Percentiles rank a stretch among this genome's conserved stretches.
Evolutionary conservation across 768 basidiomycete genomes (phyloP).

Genomic region (Pleurotus citrinopileatus): DNA sequence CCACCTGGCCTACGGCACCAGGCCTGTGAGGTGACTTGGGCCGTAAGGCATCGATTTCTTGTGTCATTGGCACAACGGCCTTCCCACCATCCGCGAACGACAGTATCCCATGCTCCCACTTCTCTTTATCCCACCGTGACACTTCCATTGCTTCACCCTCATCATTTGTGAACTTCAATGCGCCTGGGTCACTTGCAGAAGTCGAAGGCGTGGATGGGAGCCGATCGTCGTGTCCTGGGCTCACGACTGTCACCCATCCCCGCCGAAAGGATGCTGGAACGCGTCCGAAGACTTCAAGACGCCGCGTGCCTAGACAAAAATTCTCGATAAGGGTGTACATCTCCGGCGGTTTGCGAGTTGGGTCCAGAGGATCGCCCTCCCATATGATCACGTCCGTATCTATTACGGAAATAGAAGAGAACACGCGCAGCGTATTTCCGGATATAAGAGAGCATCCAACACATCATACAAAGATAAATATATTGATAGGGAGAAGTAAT

Average conservation of each 20-base stretch:
- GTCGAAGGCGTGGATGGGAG: constrained; percentile 32
- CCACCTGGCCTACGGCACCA: constrained; percentile 23
- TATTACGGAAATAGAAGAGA: constrained; percentile 23
- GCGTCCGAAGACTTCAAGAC: constrained; percentile 87
- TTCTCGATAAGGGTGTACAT: constrained; percentile 96
- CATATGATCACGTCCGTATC: constrained; percentile 97
- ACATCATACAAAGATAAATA: no score
- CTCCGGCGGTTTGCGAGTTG: constrained; percentile 88
- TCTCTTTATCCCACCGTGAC: constrained; percentile 56
- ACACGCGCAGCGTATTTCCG: not conserved
- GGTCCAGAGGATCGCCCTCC: constrained; percentile 88
- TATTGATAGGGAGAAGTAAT: constrained; percentile 11
- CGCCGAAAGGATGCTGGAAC: constrained; percentile 64
- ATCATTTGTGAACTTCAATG: constrained; percentile 36
- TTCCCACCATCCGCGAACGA: constrained; percentile 49
- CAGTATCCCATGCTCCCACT: constrained; percentile 63
- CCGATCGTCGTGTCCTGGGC: constrained; percentile 57
- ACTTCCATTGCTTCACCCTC: constrained; percentile 35
- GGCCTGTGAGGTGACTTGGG: constrained; percentile 78
- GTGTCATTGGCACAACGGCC: constrained; percentile 65
- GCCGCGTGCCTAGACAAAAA: constrained; percentile 90
- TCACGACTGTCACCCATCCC: constrained; percentile 90
- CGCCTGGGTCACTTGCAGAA: constrained; percentile 16
- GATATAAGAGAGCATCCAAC: constrained; percentile 1
- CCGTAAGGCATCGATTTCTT: constrained; percentile 80